Base-by-base conservation (phyloP, 257 asterid genomes). In the Thymus quinquecostatus region DNA sequence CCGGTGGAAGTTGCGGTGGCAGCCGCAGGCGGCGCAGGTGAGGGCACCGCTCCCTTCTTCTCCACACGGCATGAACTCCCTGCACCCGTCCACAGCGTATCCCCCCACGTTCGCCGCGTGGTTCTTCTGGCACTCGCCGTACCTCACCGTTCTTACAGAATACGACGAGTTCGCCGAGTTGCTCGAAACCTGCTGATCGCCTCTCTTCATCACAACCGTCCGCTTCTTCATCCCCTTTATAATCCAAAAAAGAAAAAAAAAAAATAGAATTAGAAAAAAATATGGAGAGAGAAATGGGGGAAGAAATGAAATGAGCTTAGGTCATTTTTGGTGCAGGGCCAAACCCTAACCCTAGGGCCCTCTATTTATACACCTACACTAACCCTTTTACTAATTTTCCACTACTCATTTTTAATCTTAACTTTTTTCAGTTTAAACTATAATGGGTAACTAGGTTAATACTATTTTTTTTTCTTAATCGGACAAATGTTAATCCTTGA, bases 31-130 rank as follows among this genome's bases (percentile, higher is more conserved):
- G 13, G 98, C 98, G 76, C 98, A 92, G 5, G 82, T 78, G 48
- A 92, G 84, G n/a, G 90, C 91, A 27, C 69, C 87, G 0, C 82
- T 76, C 0, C 81, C 90, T 1, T 84, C 91, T 40, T 78, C 85
- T 6, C 87, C 91, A 12, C 80, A 34, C 0, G 98, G 91, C 92
- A 88, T 84, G 84, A 88, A 93, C 36, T 93, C 98, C 82, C 94
- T 67, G 93, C 98, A 93, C 6, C 98, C 97, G 57, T 93, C 98
- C 41, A 93, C 96, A 6, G 95, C 97, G 71, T 87, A 82, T 10
- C 98, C 96, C 5, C 98, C 98, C 0, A 89, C 87, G 6, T 79
- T 72, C 0, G 98, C 96, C 0, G 98, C 98, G 74, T 90, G 95
- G n/a, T 93, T 93, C 85, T 80, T 93, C 66, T 93, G 98, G 78